A percentile compares a stretch with the other conserved stretches of the same genome.
phyloP scores from a whole-genome alignment of 2,329 filamentous ascomycete genomes.

The Claviceps arundinis region DNA sequence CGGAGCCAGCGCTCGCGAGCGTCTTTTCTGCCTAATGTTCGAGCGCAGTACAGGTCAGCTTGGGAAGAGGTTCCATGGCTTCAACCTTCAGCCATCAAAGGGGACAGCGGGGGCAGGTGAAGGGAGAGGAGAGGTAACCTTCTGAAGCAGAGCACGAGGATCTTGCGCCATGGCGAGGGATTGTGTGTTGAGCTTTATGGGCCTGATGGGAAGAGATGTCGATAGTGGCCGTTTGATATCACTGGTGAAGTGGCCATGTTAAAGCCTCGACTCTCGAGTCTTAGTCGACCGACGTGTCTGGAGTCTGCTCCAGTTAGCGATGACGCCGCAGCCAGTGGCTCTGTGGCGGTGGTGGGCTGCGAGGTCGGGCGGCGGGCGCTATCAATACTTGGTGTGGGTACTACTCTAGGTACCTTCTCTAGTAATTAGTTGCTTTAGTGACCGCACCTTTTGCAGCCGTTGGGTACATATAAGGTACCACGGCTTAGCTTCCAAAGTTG shows the following conservation, averaged over 20 bases:
- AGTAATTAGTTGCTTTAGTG: no score
- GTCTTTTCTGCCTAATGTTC: constrained; percentile 68
- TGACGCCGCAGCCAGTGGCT: not conserved
- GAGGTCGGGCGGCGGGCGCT: not conserved
- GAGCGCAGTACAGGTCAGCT: constrained; percentile 5
- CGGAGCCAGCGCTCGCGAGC: constrained; percentile 57
- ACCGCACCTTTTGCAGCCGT: no score
- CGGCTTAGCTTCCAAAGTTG: no score
- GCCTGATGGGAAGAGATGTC: not conserved
- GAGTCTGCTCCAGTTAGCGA: not conserved
- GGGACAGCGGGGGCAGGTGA: constrained; percentile 3
- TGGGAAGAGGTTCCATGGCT: not conserved
- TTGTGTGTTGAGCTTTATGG: constrained; percentile 1
- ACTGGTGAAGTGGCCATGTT: no score
- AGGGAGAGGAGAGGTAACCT: constrained; percentile 40
- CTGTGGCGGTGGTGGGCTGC: not conserved
- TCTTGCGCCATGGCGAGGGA: constrained; percentile 53
- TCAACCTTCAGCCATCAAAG: not conserved
- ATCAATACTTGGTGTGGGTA: not conserved
- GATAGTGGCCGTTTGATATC: not conserved
- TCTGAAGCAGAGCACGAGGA: constrained; percentile 64
- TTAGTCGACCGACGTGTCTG: not conserved
- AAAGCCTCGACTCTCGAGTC: no score
- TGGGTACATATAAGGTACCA: no score
- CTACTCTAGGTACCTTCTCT: no score